Percentiles rank a stretch among this genome's conserved stretches.
phyloP scores from a whole-genome alignment of 371 early-diverging fungal genomes.

The Nematocida sp. region DNA sequence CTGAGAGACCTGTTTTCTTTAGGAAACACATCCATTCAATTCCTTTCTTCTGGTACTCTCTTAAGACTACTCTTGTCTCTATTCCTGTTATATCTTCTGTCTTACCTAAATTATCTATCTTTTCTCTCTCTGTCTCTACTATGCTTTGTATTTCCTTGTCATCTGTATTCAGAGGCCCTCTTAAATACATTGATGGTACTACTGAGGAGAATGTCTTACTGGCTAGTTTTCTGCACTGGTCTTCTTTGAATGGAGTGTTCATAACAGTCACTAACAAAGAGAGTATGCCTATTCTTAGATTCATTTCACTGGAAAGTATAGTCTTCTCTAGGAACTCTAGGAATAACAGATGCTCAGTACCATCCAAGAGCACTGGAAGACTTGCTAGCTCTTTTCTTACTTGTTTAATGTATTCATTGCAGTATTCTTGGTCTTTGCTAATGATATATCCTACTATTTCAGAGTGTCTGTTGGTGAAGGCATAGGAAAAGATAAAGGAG shows the following conservation, averaged over 20 bases:
- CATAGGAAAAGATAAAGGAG: slow-evolving; percentile 10
- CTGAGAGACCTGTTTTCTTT: slow-evolving; percentile 56
- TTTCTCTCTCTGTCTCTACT: slow-evolving; percentile 28
- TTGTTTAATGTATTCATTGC: slow-evolving; percentile 15
- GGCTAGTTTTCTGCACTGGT: slow-evolving; percentile 18
- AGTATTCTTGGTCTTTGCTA: background rate
- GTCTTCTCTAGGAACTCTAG: background rate
- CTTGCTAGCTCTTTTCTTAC: background rate
- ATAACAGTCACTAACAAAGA: slow-evolving; percentile 17
- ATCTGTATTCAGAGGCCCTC: background rate
- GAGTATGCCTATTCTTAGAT: background rate
- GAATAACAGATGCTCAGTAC: slow-evolving; percentile 8
- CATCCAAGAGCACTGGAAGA: background rate
- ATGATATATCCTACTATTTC: slow-evolving; percentile 17
- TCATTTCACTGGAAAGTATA: background rate
- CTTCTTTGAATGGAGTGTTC: slow-evolving; percentile 24
- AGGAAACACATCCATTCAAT: slow-evolving; percentile 63
- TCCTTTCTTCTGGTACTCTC: slow-evolving; percentile 64
- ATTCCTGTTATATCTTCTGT: slow-evolving; percentile 26
- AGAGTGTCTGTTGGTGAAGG: background rate
- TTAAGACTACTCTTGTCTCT: slow-evolving; percentile 41
- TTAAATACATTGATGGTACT: slow-evolving; percentile 13
- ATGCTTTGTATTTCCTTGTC: slow-evolving; percentile 36
- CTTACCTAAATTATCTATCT: slow-evolving; percentile 43
- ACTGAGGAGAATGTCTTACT: slow-evolving; percentile 24